Conservation (phyloP, 2,329 filamentous ascomycete species). For the Calonectria henricotiae region DNA sequence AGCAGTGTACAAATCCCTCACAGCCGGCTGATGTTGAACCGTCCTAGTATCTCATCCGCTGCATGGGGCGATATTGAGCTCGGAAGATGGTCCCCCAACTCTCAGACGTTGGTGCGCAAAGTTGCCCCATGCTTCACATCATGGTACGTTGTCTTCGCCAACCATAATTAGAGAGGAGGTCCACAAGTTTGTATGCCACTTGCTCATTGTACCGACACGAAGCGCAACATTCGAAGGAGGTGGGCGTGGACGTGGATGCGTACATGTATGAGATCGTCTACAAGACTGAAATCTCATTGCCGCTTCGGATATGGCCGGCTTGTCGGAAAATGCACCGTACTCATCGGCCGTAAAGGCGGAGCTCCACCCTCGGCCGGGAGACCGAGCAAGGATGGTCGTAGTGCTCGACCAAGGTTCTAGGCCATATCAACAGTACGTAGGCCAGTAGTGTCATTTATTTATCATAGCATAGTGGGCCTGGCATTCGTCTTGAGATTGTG, state of each 20-base stretch:
- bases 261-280: no score
- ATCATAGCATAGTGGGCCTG: background rate
- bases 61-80: background rate
- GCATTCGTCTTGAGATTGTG: background rate
- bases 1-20: no score
- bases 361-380: constrained; percentile 21
- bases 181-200: background rate
- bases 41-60: background rate
- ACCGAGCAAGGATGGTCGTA: constrained; percentile 8
- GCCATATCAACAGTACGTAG: background rate
- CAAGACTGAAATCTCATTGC: background rate
- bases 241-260: no score
- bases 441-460: background rate
- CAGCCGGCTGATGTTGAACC: background rate
- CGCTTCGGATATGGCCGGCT: constrained; percentile 21
- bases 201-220: background rate
- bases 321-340: constrained; percentile 9
- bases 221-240: background rate
- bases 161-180: background rate
- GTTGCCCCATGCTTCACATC: background rate
- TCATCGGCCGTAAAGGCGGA: constrained; percentile 13
- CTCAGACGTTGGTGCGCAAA: background rate
- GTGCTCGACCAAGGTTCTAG: background rate
- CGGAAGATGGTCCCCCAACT: background rate
- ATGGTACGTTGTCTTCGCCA: background rate